Conservation (phyloP, 257 asterid species). For the Ajuga chamaepitys region DNA sequence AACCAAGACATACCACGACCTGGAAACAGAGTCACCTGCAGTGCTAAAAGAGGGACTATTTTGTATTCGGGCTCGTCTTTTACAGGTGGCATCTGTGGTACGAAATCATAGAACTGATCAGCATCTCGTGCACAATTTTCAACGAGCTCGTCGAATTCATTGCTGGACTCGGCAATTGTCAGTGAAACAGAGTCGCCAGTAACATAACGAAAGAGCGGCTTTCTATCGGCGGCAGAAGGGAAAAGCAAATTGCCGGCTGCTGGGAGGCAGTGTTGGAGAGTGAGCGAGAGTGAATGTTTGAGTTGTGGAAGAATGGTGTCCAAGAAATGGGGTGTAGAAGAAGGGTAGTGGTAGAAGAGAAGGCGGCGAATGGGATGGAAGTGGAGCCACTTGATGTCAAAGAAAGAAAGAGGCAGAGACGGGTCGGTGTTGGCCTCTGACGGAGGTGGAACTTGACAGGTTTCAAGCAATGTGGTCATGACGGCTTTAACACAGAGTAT, state of each 20-base stretch:
- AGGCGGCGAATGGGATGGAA: slow-evolving; percentile 30
- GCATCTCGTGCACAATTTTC: slow-evolving; percentile 20
- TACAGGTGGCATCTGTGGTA: slow-evolving; percentile 20
- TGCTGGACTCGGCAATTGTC: slow-evolving; percentile 21
- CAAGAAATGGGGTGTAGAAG: slow-evolving; percentile 19
- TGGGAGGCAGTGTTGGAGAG: slow-evolving; percentile 41
- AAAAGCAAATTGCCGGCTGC: slow-evolving; percentile 30
- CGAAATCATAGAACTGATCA: slow-evolving; percentile 25
- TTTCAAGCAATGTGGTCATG: slow-evolving; percentile 18
- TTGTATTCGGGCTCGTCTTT: slow-evolving; percentile 5
- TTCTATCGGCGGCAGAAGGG: slow-evolving; percentile 13
- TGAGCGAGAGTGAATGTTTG: slow-evolving; percentile 38
- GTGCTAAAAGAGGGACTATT: slow-evolving; percentile 20
- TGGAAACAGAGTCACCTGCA: slow-evolving; percentile 44
- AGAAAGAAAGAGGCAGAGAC: slow-evolving; percentile 31
- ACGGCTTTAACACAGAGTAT: background rate
- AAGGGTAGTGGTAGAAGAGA: slow-evolving; percentile 34
- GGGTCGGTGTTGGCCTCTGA: slow-evolving; percentile 12
- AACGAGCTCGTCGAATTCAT: slow-evolving; percentile 20
- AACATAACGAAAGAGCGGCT: slow-evolving; percentile 26
- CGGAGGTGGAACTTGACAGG: slow-evolving; percentile 20
- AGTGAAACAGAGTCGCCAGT: slow-evolving; percentile 32
- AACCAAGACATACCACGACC: slow-evolving; percentile 16
- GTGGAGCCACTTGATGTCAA: slow-evolving; percentile 41
- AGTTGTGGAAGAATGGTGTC: slow-evolving; percentile 34